Conservation (phyloP, 2,329 filamentous ascomycete species). For the Pyricularia sp. region DNA sequence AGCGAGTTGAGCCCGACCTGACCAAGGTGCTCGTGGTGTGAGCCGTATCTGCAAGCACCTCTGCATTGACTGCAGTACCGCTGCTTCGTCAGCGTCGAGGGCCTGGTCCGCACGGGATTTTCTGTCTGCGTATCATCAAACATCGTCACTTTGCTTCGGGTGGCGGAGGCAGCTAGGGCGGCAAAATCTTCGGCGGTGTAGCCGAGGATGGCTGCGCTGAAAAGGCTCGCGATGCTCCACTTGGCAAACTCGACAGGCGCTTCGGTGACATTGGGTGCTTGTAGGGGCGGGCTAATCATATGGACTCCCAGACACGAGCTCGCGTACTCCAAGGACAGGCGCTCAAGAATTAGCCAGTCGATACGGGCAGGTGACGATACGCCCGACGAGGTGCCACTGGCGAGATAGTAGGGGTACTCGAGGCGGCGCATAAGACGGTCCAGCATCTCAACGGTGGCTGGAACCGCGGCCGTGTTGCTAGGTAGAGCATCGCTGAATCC, state of each 20-base stretch:
- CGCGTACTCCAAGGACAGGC: constrained; percentile 32
- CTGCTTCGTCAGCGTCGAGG: not conserved
- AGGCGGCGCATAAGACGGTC: constrained; percentile 46
- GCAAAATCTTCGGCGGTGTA: constrained; percentile 40
- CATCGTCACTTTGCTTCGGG: not conserved
- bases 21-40: not conserved
- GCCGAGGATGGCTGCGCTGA: constrained; percentile 38
- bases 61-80: not conserved
- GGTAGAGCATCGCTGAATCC: constrained; percentile 53
- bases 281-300: constrained; percentile 43
- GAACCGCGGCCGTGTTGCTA: constrained; percentile 33
- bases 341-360: constrained; percentile 35
- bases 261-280: constrained; percentile 29
- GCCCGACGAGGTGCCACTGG: constrained; percentile 38
- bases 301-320: constrained; percentile 46
- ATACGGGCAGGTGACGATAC: constrained; percentile 29
- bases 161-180: constrained; percentile 15
- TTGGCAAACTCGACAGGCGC: constrained; percentile 38
- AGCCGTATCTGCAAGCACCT: not conserved
- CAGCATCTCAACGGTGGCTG: constrained; percentile 41
- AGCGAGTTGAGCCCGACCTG: constrained; percentile 18
- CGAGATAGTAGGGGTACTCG: constrained; percentile 45
- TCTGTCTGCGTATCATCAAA: not conserved
- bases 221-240: constrained; percentile 38
- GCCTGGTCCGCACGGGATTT: not conserved